phyloP scores from a whole-genome alignment of 495 filamentous ascomycete species.

The Talaromyces trachyspermus region DNA sequence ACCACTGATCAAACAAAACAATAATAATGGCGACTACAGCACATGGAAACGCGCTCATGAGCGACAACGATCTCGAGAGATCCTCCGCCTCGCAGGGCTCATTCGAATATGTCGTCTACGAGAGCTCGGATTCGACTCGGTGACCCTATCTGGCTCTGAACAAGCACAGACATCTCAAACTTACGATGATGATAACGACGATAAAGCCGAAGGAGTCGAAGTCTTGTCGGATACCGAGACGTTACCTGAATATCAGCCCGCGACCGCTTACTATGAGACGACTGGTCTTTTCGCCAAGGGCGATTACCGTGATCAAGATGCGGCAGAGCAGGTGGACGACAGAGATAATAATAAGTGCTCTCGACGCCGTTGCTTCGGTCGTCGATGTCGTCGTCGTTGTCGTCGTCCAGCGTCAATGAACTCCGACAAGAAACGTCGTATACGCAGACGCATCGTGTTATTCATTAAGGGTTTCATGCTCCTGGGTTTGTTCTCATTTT shows the following conservation, averaged over 20 bases:
- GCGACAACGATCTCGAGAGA: not conserved
- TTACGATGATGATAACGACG: not conserved
- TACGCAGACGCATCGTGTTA: not conserved
- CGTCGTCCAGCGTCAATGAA: not conserved
- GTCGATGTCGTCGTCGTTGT: constrained; percentile 2
- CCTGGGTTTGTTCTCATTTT: not conserved
- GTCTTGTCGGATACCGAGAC: not conserved
- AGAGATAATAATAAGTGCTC: not conserved
- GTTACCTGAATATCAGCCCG: constrained; percentile 4
- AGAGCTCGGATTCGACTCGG: not conserved
- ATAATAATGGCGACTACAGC: too few species aligned
- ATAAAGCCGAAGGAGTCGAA: not conserved
- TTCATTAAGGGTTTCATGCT: not conserved
- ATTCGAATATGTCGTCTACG: not conserved
- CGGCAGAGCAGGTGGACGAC: not conserved
- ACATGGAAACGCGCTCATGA: too few species aligned
- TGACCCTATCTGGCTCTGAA: too few species aligned
- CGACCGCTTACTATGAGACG: not conserved
- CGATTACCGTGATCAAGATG: not conserved
- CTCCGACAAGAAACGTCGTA: not conserved
- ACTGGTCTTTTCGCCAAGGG: too few species aligned
- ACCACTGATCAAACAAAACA: too few species aligned
- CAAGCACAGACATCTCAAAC: not conserved
- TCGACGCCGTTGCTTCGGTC: not conserved
- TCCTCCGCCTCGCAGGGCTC: too few species aligned